phyloP scores from a whole-genome alignment of 2,329 filamentous ascomycete species.

The Aspergillus awamori region DNA sequence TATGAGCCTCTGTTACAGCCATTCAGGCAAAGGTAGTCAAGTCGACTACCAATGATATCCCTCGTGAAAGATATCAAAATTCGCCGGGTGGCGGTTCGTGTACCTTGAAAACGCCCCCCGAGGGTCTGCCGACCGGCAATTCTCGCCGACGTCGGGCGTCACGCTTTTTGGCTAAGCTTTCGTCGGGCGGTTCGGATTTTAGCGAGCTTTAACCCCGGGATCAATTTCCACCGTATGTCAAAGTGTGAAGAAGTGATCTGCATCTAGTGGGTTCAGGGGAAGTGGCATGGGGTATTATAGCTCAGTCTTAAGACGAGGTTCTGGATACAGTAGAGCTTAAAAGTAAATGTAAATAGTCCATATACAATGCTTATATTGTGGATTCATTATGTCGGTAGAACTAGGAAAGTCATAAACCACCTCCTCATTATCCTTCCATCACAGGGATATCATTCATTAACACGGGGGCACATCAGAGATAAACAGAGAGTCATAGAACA shows the following conservation, averaged over 20 bases:
- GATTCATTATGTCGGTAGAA: neutral
- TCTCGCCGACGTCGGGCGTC: neutral
- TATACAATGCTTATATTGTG: neutral
- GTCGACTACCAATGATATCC: neutral
- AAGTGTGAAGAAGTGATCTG: no score
- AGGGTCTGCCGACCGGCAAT: neutral
- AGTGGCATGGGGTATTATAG: neutral
- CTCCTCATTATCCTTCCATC: constrained; percentile 21
- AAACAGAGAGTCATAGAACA: constrained; percentile 14
- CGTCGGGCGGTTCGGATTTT: neutral
- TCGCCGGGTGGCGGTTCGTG: neutral
- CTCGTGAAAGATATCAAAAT: neutral
- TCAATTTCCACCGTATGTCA: neutral
- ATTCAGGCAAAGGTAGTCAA: neutral
- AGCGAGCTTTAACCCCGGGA: neutral
- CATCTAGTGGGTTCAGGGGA: neutral
- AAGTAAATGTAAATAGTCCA: neutral
- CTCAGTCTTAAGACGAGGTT: neutral
- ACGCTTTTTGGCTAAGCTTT: neutral
- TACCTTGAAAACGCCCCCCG: neutral
- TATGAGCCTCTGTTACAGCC: neutral
- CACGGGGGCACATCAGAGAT: constrained; percentile 11
- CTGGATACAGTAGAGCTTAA: neutral
- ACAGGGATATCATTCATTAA: constrained; percentile 24
- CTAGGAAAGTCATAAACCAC: constrained; percentile 3